These are phyloP conservation scores for Gaertneriomyces sp. DNA, from an alignment of 192 early-diverging fungal species.

Conservation along the genomic window DNA sequence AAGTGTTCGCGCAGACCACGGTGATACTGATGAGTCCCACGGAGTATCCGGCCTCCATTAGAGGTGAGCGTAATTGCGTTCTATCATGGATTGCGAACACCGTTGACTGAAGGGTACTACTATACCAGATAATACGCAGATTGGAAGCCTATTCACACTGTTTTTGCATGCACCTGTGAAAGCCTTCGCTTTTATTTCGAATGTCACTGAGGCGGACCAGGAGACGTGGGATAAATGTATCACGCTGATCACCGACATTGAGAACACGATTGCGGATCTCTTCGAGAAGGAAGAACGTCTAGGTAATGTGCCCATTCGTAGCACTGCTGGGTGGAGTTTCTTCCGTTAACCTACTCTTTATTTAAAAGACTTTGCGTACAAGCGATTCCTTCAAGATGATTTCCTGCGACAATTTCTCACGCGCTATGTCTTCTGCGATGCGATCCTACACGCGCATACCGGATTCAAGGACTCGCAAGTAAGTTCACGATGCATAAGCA, in stretches of 20 bases:
- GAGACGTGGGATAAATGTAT: slow-evolving; percentile 71
- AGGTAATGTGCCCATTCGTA: slow-evolving; percentile 13
- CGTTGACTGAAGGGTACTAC: no score
- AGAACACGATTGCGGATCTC: slow-evolving; percentile 37
- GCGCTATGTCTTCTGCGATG: slow-evolving; percentile 73
- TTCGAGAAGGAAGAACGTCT: slow-evolving; percentile 30
- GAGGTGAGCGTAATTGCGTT: slow-evolving; percentile 48
- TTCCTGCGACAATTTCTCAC: slow-evolving; percentile 88
- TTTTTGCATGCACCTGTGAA: slow-evolving; percentile 89
- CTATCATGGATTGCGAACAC: no score
- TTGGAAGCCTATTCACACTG: slow-evolving; percentile 90
- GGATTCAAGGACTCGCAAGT: slow-evolving; percentile 61
- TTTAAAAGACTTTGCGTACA: slow-evolving; percentile 53
- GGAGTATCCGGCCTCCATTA: slow-evolving; percentile 76
- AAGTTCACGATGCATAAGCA: slow-evolving; percentile 5
- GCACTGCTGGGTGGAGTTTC: neutral
- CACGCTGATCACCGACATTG: slow-evolving; percentile 39
- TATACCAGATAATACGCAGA: slow-evolving; percentile 53
- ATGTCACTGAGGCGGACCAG: slow-evolving; percentile 56
- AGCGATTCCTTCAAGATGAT: slow-evolving; percentile 82
- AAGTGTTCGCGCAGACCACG: slow-evolving; percentile 82
- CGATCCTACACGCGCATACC: slow-evolving; percentile 65
- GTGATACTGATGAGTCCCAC: slow-evolving; percentile 86
- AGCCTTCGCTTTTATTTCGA: slow-evolving; percentile 80
- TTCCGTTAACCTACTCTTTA: slow-evolving; percentile 1